Conservation (phyloP, 441 rosid genomes). For the Sinapis alba region DNA sequence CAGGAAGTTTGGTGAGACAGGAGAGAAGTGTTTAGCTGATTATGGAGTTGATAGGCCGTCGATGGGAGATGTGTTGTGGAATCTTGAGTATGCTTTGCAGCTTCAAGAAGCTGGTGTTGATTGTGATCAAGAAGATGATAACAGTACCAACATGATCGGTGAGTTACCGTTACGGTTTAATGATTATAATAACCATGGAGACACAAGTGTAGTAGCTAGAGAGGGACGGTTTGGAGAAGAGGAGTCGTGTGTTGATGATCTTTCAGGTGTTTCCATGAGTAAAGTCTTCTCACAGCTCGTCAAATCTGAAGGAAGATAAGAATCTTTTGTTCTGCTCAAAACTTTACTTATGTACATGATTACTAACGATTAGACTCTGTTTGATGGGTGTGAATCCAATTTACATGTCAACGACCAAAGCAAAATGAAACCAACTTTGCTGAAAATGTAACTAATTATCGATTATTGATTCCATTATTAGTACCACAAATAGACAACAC, state of each 20-base stretch:
- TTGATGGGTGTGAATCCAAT: too few relatives aligned
- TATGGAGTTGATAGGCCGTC: conserved; percentile 62
- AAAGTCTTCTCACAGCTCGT: conserved; percentile 84
- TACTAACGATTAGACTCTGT: not conserved
- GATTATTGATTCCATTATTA: not conserved
- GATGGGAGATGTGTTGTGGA: conserved; percentile 72
- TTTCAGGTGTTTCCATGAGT: conserved; percentile 77
- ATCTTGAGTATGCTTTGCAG: conserved; percentile 62
- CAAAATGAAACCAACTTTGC: not conserved
- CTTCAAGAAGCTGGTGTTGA: conserved; percentile 53
- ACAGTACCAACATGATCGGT: conserved; percentile 67
- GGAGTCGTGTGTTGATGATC: conserved; percentile 52
- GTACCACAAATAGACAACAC: not conserved
- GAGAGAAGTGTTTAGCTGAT: conserved; percentile 66
- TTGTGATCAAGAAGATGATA: conserved; percentile 62
- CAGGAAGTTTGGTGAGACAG: conserved; percentile 62
- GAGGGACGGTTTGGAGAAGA: conserved; percentile 37
- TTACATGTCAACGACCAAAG: not conserved
- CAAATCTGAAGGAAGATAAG: conserved; percentile 79
- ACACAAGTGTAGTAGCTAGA: conserved; percentile 24
- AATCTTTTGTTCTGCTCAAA: not conserved
- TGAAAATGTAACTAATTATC: not conserved
- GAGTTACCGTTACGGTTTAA: conserved; percentile 67
- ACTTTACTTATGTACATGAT: not conserved
- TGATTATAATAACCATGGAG: conserved; percentile 52